These are phyloP conservation scores for Claviceps arundinis DNA, from an alignment of 2,329 filamentous ascomycete species.

Conservation along the genomic window DNA sequence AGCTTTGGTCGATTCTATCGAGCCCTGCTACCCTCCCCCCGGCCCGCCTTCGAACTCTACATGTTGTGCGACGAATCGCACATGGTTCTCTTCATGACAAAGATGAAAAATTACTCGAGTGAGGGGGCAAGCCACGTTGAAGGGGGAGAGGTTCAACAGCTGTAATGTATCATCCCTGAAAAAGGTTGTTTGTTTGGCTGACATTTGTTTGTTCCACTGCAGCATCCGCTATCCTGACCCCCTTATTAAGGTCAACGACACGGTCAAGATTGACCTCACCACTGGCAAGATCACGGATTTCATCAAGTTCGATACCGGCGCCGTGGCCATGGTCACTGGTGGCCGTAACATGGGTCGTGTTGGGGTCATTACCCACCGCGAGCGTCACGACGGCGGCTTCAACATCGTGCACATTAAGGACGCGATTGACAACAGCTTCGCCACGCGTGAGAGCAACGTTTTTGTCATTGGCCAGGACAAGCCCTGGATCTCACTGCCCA, in stretches of 20 bases:
- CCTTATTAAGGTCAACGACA: constrained; percentile 98
- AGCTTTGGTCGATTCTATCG: constrained; percentile 64
- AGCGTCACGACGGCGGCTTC: constrained; percentile 99
- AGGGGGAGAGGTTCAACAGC: constrained; percentile 23
- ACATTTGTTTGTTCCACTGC: constrained; percentile 17
- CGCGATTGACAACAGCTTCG: constrained; percentile 99
- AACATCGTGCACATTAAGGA: constrained; percentile 99
- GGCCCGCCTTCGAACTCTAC: constrained; percentile 7
- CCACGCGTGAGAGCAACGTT: constrained; percentile 98
- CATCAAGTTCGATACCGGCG: constrained; percentile 97
- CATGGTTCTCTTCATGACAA: neutral
- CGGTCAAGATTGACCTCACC: constrained; percentile 94
- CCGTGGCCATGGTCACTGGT: constrained; percentile 96
- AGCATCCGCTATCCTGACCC: constrained; percentile 99
- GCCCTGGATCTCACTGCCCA: constrained; percentile 98
- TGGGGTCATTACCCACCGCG: constrained; percentile 99
- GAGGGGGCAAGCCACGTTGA: constrained; percentile 9
- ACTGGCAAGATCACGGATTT: constrained; percentile 98
- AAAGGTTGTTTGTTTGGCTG: constrained; percentile 15
- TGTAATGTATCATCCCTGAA: constrained; percentile 41
- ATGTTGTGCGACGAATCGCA: neutral
- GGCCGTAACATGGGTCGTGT: constrained; percentile 99
- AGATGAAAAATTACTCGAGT: neutral
- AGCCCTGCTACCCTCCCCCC: constrained; percentile 15
- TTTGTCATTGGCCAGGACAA: constrained; percentile 98